Percentiles rank a stretch among this genome's conserved stretches.
These are phyloP conservation scores for Pyrus betulifolia DNA, from an alignment of 306 rosid species.

Conservation along the genomic window DNA sequence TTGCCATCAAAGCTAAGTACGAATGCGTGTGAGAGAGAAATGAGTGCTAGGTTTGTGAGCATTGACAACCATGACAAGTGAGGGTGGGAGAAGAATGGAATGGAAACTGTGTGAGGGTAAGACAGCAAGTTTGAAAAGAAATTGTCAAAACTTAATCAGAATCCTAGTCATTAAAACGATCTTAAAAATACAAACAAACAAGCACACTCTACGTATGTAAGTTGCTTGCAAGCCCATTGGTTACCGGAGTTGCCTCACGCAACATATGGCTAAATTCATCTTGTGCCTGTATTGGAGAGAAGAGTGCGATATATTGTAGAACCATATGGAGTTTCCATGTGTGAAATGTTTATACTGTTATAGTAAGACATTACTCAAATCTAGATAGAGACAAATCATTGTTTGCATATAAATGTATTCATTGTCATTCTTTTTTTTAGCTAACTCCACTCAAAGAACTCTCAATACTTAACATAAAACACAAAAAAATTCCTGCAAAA, in stretches of 20 bases:
- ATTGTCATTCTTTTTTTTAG: background rate
- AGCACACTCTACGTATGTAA: too few relatives aligned
- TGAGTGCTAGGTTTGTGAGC: background rate
- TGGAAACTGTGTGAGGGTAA: background rate
- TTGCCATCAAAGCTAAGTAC: background rate
- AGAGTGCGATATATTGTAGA: background rate
- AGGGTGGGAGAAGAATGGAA: background rate
- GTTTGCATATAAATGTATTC: background rate
- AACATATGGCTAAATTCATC: background rate
- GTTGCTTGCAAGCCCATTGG: background rate
- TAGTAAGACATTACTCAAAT: too few relatives aligned
- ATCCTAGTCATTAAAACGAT: too few relatives aligned
- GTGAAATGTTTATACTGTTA: too few relatives aligned
- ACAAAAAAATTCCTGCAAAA: background rate
- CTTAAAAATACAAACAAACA: too few relatives aligned
- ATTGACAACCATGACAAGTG: background rate
- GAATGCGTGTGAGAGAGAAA: background rate
- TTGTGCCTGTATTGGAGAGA: too few relatives aligned
- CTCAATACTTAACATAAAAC: background rate
- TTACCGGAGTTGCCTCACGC: background rate
- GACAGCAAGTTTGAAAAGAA: background rate
- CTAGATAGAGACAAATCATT: background rate
- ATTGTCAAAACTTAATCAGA: too few relatives aligned
- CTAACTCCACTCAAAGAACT: background rate
- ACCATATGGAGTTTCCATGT: too few relatives aligned